Conservation (phyloP, 306 rosid species). For the Quercus suber region DNA sequence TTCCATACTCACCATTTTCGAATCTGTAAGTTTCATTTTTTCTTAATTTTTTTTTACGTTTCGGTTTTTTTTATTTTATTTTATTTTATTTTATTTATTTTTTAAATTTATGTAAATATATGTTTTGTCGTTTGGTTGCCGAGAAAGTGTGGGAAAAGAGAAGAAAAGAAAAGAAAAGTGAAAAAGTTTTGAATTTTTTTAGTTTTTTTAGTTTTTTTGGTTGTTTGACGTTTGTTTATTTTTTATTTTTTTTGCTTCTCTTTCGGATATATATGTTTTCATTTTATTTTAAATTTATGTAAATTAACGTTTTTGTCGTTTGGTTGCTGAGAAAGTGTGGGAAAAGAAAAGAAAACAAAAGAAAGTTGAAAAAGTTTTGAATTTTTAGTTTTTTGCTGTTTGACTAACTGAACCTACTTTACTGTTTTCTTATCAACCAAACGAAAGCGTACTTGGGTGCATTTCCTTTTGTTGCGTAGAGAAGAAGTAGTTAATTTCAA, state of each 20-base stretch:
- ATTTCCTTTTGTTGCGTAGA: neutral
- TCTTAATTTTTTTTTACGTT: neutral
- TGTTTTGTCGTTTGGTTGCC: neutral
- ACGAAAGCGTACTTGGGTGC: neutral
- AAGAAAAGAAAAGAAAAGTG: neutral
- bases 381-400: neutral
- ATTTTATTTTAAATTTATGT: neutral
- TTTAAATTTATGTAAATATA: neutral
- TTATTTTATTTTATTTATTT: no score
- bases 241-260: no score
- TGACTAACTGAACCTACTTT: neutral
- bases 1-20: neutral
- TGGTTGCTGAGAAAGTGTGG: constrained; percentile 5
- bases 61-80: neutral
- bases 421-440: neutral
- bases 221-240: neutral
- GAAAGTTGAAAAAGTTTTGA: neutral
- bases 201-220: neutral
- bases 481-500: neutral
- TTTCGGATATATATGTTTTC: no score
- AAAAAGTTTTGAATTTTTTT: neutral
- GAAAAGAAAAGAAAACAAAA: neutral
- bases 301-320: neutral
- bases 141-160: neutral
- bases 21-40: neutral